These are phyloP conservation scores for Calonectria montana DNA, from an alignment of 2,329 filamentous ascomycete genomes.

Conservation along the genomic window DNA sequence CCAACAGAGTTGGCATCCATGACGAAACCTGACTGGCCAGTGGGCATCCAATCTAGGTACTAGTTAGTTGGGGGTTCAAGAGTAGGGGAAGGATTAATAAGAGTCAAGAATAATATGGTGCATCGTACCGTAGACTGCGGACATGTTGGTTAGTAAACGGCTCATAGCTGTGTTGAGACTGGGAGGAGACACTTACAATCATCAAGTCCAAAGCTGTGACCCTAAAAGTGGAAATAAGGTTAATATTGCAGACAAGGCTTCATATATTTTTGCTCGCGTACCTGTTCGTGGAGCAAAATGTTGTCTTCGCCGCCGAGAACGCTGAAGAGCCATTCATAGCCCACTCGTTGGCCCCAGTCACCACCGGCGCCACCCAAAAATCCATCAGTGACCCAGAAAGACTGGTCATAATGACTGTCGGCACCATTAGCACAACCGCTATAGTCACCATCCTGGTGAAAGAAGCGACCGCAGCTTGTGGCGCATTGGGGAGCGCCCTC, in stretches of 20 bases:
- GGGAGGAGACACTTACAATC: constrained; percentile 42
- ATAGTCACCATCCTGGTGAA: constrained; percentile 56
- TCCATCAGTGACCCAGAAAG: constrained; percentile 59
- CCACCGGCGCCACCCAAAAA: constrained; percentile 57
- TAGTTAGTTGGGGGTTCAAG: not conserved
- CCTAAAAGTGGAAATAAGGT: constrained; percentile 20
- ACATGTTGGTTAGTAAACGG: not conserved
- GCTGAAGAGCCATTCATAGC: constrained; percentile 56
- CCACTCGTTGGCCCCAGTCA: constrained; percentile 59
- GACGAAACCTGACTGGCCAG: constrained; percentile 54
- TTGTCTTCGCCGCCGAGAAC: constrained; percentile 51
- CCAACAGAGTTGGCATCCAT: constrained; percentile 57
- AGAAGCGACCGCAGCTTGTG: constrained; percentile 54
- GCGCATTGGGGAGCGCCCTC: constrained; percentile 56
- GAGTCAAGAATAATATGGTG: not conserved
- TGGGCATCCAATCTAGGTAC: constrained; percentile 53
- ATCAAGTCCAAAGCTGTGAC: constrained; percentile 56
- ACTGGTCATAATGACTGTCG: constrained; percentile 56
- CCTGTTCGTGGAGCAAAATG: constrained; percentile 58
- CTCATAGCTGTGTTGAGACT: not conserved
- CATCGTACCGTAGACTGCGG: constrained; percentile 28
- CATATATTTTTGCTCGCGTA: not conserved
- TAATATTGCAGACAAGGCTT: too few species aligned
- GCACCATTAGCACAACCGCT: constrained; percentile 49
- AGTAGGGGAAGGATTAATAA: not conserved